Evolutionary conservation across 1,284 basidiomycete genomes (phyloP).

Genomic region (Ustilago shanxiensis): DNA sequence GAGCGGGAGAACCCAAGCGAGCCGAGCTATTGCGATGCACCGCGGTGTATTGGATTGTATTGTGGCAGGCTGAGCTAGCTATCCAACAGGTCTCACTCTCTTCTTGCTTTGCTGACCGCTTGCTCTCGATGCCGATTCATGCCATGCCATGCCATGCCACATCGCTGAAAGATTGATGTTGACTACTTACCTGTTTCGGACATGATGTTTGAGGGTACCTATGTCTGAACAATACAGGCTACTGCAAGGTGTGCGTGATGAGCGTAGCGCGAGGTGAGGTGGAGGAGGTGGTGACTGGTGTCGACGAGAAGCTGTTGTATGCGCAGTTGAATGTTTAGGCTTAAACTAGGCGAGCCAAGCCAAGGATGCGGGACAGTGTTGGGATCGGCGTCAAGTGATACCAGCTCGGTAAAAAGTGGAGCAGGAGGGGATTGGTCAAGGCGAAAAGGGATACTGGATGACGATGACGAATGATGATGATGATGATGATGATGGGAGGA

Average conservation of each 20-base stretch:
- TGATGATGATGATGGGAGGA: conserved; percentile 20
- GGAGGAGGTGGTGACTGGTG: not conserved
- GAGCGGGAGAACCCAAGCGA: not conserved
- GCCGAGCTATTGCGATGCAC: not conserved
- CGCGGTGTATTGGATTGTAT: not conserved
- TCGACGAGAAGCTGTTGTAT: too few species aligned
- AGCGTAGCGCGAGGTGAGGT: not conserved
- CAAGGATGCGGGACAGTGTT: not conserved
- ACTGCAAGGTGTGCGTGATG: too few species aligned
- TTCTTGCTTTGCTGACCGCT: not conserved
- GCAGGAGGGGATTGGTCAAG: not conserved
- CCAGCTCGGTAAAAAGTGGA: not conserved
- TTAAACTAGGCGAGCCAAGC: not conserved
- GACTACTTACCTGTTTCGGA: conserved; percentile 35
- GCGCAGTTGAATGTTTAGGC: not conserved
- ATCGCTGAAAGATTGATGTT: not conserved
- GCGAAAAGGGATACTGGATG: too few species aligned
- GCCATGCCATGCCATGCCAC: not conserved
- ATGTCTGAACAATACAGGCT: not conserved
- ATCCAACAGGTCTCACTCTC: too few species aligned
- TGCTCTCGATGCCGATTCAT: not conserved
- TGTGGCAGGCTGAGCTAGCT: not conserved
- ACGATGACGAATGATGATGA: conserved; percentile 8
- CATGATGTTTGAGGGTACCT: conserved; percentile 11
- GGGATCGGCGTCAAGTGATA: not conserved